Base-by-base conservation (phyloP, 192 early-diverging fungal species). In the Linnemannia zychae region DNA sequence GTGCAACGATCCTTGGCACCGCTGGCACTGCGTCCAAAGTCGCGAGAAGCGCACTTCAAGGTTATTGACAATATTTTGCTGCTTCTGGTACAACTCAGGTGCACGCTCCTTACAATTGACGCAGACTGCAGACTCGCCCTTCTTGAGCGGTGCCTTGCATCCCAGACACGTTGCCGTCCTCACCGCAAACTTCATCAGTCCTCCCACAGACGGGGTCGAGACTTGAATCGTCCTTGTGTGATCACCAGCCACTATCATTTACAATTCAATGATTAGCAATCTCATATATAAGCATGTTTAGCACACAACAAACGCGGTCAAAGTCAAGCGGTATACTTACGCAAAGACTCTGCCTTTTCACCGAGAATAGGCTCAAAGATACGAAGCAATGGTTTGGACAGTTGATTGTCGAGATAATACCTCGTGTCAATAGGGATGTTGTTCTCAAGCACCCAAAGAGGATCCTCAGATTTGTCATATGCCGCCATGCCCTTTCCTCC, bases 381-480 rank as follows among this genome's bases (percentile, higher is more conserved):
- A 73, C 98, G 91, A 77, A 94, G 87, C 68, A 99, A 87, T 1
- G 98, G 98, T 18, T 98, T 98, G 16, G 96, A 92, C 46, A 99
- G 88, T 88, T 99, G 98, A 76, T 99, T 97, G 72, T 99, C 97
- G 33, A 99, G 90, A 79, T 99, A 99, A 82, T 99, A 97, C 76
- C 93, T 96, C 0, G 97, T 97, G 84, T 99, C 98, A 71, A 99
- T 98, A 2, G 98, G 97, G 53, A 99, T 89, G 87, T 98, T 99
- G 87, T 99, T 96, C 66, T 99, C 98, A 50, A 99, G 92, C n/a
- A 99, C 98, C 81, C 94, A 98, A 57, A 99, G 94, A 31, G 98
- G 98, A 82, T 99, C 98, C 85, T 99, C 98, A 2, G 98, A 97
- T 79, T 98, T 97, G 74, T 99, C 98, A 79, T 99, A 99, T 12